Percentiles rank a stretch among this genome's conserved stretches.
Conservation (phyloP, 2,329 filamentous ascomycete genomes). For the Aurifilum marmelostoma region DNA sequence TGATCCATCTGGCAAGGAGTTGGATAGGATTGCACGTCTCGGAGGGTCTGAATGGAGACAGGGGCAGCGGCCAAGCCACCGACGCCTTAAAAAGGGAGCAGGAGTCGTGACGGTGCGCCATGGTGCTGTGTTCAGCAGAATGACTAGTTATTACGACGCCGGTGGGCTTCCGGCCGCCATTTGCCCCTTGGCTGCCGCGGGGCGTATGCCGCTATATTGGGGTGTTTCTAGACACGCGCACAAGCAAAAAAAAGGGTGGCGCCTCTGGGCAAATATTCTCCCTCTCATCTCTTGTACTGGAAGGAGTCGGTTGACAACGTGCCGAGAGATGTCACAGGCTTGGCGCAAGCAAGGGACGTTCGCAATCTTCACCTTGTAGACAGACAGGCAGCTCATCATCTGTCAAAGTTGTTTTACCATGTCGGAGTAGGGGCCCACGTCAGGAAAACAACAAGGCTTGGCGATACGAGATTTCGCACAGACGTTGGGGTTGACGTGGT, state of each 20-base stretch:
- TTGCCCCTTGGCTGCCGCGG: neutral
- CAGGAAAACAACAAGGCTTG: constrained; percentile 14
- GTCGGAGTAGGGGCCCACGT: neutral
- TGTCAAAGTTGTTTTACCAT: neutral
- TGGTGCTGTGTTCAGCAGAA: neutral
- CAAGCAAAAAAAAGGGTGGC: neutral
- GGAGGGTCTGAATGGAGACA: neutral
- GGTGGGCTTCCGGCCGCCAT: neutral
- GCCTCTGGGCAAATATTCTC: neutral
- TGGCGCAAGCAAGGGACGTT: neutral
- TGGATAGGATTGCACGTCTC: neutral
- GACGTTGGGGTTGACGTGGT: constrained; percentile 9
- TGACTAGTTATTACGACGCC: neutral
- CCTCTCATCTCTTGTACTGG: neutral
- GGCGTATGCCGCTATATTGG: neutral
- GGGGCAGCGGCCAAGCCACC: neutral
- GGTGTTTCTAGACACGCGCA: neutral
- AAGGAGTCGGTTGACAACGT: neutral
- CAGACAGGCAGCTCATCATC: neutral
- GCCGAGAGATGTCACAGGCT: neutral
- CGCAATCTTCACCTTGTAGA: neutral
- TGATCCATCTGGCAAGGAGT: no score
- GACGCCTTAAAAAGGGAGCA: neutral
- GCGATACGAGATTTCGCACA: constrained; percentile 21
- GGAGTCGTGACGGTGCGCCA: neutral